Evolutionary conservation across 1,284 basidiomycete species (phyloP).

Genomic region (Gymnopus androsaceus): DNA sequence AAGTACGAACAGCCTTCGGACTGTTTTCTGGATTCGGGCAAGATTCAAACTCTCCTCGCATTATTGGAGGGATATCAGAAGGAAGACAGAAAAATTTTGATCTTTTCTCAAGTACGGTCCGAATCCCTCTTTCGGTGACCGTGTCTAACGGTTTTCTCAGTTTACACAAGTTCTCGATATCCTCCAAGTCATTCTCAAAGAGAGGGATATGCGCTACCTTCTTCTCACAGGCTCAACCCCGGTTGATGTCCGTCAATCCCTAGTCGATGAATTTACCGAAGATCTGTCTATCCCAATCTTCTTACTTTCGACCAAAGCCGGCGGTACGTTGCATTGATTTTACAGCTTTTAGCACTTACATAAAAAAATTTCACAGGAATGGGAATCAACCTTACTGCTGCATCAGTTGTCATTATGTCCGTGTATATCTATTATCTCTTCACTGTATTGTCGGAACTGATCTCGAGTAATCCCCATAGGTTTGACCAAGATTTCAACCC

Average conservation of each 20-base stretch:
- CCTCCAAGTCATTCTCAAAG: slow-evolving; percentile 82
- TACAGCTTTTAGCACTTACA: not conserved
- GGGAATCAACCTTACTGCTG: slow-evolving; percentile 91
- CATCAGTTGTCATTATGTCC: slow-evolving; percentile 89
- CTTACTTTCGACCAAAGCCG: slow-evolving; percentile 94
- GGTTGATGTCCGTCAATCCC: slow-evolving; percentile 89
- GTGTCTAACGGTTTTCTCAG: slow-evolving; percentile 39
- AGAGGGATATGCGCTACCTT: slow-evolving; percentile 77
- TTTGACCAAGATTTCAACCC: slow-evolving; percentile 99
- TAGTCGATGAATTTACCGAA: slow-evolving; percentile 98
- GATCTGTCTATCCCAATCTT: slow-evolving; percentile 91
- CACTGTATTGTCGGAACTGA: slow-evolving; percentile 2
- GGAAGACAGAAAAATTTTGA: slow-evolving; percentile 81
- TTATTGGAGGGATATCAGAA: slow-evolving; percentile 73
- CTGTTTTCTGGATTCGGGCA: slow-evolving; percentile 89
- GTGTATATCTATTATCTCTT: slow-evolving; percentile 27
- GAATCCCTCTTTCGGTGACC: too few relatives aligned
- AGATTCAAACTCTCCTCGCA: slow-evolving; percentile 75
- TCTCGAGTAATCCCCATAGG: slow-evolving; percentile 37
- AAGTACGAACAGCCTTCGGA: slow-evolving; percentile 76
- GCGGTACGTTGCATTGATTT: slow-evolving; percentile 42
- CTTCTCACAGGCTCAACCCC: slow-evolving; percentile 94
- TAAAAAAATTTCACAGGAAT: slow-evolving; percentile 45
- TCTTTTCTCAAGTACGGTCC: slow-evolving; percentile 84
- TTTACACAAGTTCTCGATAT: slow-evolving; percentile 97